Conservation (phyloP, 345 rosid genomes). For the Salix purpurea region DNA sequence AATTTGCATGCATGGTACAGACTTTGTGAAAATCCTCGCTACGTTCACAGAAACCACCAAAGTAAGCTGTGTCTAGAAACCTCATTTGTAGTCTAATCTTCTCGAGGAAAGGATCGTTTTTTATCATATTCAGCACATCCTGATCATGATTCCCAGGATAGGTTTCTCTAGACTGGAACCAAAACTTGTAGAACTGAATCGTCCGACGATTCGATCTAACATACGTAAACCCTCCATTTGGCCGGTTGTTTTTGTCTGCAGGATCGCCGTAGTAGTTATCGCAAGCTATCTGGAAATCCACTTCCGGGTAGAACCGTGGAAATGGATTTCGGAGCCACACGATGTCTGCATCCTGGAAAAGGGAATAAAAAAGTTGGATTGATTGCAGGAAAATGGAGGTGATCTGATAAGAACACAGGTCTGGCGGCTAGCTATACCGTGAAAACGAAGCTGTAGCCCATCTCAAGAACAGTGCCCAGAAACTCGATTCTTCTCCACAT, state of each 20-base stretch:
- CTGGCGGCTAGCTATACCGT: slow-evolving; percentile 37
- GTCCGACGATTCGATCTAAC: slow-evolving; percentile 53
- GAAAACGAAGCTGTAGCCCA: slow-evolving; percentile 61
- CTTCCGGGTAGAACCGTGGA: slow-evolving; percentile 44
- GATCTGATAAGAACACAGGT: not conserved
- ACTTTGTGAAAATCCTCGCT: slow-evolving; percentile 49
- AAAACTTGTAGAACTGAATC: slow-evolving; percentile 58
- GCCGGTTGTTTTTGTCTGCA: slow-evolving; percentile 31
- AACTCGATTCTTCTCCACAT: slow-evolving; percentile 69
- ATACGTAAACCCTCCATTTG: slow-evolving; percentile 69
- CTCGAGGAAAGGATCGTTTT: slow-evolving; percentile 29
- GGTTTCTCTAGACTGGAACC: slow-evolving; percentile 49
- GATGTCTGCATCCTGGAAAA: slow-evolving; percentile 64
- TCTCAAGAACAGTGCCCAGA: slow-evolving; percentile 36
- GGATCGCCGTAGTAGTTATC: slow-evolving; percentile 49
- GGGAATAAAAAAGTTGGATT: not conserved
- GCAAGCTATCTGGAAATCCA: slow-evolving; percentile 85
- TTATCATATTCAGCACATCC: slow-evolving; percentile 71
- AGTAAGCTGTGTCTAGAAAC: slow-evolving; percentile 57
- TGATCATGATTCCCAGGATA: slow-evolving; percentile 63
- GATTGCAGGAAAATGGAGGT: not conserved
- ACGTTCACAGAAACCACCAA: slow-evolving; percentile 70
- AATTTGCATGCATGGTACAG: slow-evolving; percentile 87
- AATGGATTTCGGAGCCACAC: slow-evolving; percentile 82
- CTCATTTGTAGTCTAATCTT: slow-evolving; percentile 42